Base-by-base conservation (phyloP, 1,284 basidiomycete species). In the Bjerkandera adusta region DNA sequence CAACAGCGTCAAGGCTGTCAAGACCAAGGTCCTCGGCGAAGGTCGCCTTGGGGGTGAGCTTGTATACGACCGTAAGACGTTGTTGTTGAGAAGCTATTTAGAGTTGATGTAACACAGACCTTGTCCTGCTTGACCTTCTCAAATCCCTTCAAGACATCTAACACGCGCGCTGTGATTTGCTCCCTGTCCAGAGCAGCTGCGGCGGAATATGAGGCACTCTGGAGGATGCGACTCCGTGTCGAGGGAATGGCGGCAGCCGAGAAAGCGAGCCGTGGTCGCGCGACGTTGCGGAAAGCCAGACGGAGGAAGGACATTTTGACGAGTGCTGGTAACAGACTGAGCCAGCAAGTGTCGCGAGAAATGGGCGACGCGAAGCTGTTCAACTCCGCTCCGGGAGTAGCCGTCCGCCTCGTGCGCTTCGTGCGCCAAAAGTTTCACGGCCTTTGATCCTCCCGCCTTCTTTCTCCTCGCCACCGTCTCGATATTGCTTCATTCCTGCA, bases 1-100 rank as follows among this genome's bases (percentile, higher is more conserved):
- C 97, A 35, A 99, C 96, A 37, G 94, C 84, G 68, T 99, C 97
- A 63, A 99, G 75, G 61, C 94, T 97, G 74, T 99, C 97, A 41
- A 99, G 80, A 32, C 93, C 90, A 49, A 99, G 83, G 75, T 99
- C 94, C 41, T 79, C 73, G 49, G 85, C 75, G 71, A 99, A 98
- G 26, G 85, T 79, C 22, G 96, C 76, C 13, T 82, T 66, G 24
- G 82, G 55, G 13, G 83, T 73, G 59, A 99, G 76, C 96, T 97
- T 56, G 18, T 36, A 43, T n/a, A n/a, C 43, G 48, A 20, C 26
- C 32, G 11, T 30, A 20, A 38, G 38, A 25, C 33, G n/a, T n/a
- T n/a, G n/a, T n/a, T n/a, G n/a, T n/a, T n/a, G n/a, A n/a, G n/a
- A n/a, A 51, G 36, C 43, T 37, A n/a, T 47, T 20, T 42, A 35